Evolutionary conservation across 306 rosid genomes (phyloP), one percentile per base, ranked within the genome.

Genomic region (Citrullus colocynthis): DNA sequence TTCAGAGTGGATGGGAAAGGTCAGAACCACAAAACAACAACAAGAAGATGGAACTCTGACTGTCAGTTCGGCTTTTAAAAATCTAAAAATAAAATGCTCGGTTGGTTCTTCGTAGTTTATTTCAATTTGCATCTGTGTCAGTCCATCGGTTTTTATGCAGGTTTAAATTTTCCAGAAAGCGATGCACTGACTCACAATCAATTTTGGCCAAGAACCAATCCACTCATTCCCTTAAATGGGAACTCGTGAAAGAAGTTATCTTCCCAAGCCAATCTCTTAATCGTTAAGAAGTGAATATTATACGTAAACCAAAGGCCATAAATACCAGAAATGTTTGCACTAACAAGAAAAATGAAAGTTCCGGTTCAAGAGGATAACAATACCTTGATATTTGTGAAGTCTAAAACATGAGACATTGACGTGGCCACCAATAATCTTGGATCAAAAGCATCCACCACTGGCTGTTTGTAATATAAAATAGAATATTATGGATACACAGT

Each of bases 391-490:
- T 88, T 89, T 81, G 88, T 83, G 80, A 96, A 96, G 91, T 96
- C 98, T 75, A 91, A 74, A 80, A 89, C 87, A 78, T 96, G 99
- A 82, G 83, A 86, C 63, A 85, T 86, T 57, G 98, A 85, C 74
- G 99, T 89, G 87, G 99, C 90, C 67, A 92, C 80, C 82, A 96
- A 85, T 59, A 96, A 85, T 83, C 98, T 89, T 74, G 99, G 97
- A 88, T 96, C 99, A 84, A 96, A 96, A 77, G 99, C 99, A 88
- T 96, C 99, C 55, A 96, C 98, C 72, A 96, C 99, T 44, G 99
- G 99, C 99, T 92, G 87, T 75, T 76, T 18, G 57, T 85, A 75
- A 58, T 34, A 72, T 28, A 70, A 11, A 88, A 70, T 9, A 81
- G 28, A 58, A 66, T 9, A 12, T 24, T 63, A 17, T 4, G 17